These are phyloP conservation scores for Vaccinium darrowii DNA, from an alignment of 148 eudicot genomes.

Conservation along the genomic window DNA sequence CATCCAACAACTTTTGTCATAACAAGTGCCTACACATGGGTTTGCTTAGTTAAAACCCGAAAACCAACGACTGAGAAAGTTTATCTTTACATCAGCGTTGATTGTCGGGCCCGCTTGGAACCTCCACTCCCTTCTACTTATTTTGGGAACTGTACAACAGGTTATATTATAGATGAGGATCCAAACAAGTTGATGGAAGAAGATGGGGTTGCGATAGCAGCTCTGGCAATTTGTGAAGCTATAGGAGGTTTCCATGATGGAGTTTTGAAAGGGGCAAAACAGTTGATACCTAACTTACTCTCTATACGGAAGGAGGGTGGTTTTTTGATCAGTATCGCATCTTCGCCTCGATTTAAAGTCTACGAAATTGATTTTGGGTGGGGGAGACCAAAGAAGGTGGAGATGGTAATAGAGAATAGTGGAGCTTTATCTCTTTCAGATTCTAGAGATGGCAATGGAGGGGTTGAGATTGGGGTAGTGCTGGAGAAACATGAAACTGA, in stretches of 20 bases:
- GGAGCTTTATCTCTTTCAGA: conserved; percentile 14
- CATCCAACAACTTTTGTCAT: conserved; percentile 10
- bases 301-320: not conserved
- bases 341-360: conserved; percentile 14
- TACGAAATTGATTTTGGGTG: conserved; percentile 15
- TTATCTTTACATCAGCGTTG: conserved; percentile 5
- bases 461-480: conserved; percentile 14
- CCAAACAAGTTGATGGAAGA: conserved; percentile 1
- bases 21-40: conserved; percentile 12
- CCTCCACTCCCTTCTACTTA: not conserved
- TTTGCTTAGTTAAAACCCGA: conserved; percentile 17
- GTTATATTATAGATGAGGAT: not conserved
- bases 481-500: conserved; percentile 9
- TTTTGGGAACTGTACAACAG: conserved; percentile 14
- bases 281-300: not conserved
- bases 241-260: not conserved
- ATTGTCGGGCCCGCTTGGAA: conserved; percentile 20
- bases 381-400: conserved; percentile 15
- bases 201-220: conserved; percentile 12
- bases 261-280: not conserved
- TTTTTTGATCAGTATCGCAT: not conserved
- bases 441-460: conserved; percentile 4
- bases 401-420: not conserved
- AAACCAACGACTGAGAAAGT: not conserved
- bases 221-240: not conserved